Evolutionary conservation across 2,329 filamentous ascomycete genomes (phyloP), one percentile per base, ranked within the genome.

Genomic region (Ciborinia camelliae): DNA sequence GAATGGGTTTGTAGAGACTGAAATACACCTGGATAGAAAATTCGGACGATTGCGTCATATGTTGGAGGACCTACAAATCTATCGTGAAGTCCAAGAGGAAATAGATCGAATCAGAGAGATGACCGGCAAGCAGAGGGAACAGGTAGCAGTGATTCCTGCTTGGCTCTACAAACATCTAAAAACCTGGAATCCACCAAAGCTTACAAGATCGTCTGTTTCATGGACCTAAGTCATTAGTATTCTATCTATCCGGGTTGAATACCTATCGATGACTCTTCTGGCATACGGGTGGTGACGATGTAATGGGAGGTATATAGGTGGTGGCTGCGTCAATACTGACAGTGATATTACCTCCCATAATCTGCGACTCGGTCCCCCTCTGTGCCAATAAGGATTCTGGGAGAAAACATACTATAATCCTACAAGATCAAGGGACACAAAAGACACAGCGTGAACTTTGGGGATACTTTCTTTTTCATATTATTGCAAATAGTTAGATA

Each of bases 51-150:
- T 58, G 41, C 4, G 18, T 45, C 28, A 23, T 14, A 18, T 58
- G 41, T 3, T 58, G 3, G 6, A 3, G 12, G 30, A 35, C 3
- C 54, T 58, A 0, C 9, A 3, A 18, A 5, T 6, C 14, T 47
- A 18, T 3, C 20, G 30, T 1, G 8, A 0, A 0, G 2, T 12
- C 2, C 41, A 58, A 23, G 2, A 35, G 2, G 4, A 7, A 12
- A 3, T 26, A 3, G 41, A 47, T 18, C 6, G 7, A 2, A 10
- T 3, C 4, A 14, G 2, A 14, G 50, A 23, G 30, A 14, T 6
- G 3, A 9, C 4, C 14, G 50, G 30, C 1, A 4, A 1, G 9
- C 14, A 23, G 28, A n/a, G 4, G 7, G 12, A 18, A 5, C n/a
- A 15, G 14, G 5, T 35, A 4, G 12, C 1, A 15, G 15, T 18